A percentile compares a stretch with the other conserved stretches of the same genome.
Conservation (phyloP, 2,329 filamentous ascomycete species). For the Cladosporium oxysporum region DNA sequence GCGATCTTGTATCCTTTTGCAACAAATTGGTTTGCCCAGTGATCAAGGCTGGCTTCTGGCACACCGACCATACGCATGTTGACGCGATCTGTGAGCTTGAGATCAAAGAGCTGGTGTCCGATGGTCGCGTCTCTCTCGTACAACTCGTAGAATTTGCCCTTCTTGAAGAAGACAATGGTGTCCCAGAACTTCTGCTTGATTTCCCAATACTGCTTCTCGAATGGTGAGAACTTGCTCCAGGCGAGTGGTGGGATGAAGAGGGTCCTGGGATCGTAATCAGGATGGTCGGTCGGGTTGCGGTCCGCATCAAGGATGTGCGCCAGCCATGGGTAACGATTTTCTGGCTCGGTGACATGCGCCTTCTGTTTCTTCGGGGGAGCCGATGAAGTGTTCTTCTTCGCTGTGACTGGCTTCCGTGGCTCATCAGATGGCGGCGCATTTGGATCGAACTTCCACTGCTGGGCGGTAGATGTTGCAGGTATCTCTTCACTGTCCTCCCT, state of each 20-base stretch:
- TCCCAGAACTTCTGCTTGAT: constrained; percentile 99
- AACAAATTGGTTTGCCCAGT: constrained; percentile 98
- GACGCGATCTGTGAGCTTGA: constrained; percentile 95
- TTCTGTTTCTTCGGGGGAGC: constrained; percentile 54
- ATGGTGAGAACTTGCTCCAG: constrained; percentile 82
- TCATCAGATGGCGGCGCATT: constrained; percentile 56
- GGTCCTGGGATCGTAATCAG: constrained; percentile 87
- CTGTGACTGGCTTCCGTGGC: constrained; percentile 43
- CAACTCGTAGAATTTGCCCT: constrained; percentile 98
- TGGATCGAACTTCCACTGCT: constrained; percentile 78
- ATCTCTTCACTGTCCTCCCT: constrained; percentile 55
- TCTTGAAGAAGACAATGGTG: constrained; percentile 98
- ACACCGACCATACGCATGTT: constrained; percentile 99
- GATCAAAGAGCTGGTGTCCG: constrained; percentile 92
- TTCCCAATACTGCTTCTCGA: constrained; percentile 98
- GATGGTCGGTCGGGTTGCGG: constrained; percentile 72
- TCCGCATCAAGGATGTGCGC: constrained; percentile 84
- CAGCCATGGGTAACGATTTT: constrained; percentile 86
- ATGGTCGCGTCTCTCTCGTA: constrained; percentile 98
- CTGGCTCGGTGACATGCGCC: constrained; percentile 78
- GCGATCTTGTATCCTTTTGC: constrained; percentile 98
- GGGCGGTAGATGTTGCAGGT: constrained; percentile 66
- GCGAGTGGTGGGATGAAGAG: constrained; percentile 84
- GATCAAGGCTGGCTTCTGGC: constrained; percentile 89
- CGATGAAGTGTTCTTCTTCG: constrained; percentile 30